These are phyloP conservation scores for Leucogyrophana mollusca DNA, from an alignment of 768 basidiomycete genomes.

Conservation along the genomic window DNA sequence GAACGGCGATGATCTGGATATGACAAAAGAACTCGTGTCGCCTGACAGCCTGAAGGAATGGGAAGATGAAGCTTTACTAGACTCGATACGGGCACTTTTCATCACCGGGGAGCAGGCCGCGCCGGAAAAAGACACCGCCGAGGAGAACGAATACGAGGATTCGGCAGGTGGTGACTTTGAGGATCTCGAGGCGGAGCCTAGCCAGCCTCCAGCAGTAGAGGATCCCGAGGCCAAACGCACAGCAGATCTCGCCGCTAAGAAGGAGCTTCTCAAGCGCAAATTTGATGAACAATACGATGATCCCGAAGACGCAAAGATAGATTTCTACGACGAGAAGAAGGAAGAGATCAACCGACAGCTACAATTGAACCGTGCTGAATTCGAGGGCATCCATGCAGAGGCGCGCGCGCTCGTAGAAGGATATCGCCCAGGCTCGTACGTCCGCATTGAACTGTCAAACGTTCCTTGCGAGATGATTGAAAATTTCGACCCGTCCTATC, in stretches of 20 bases:
- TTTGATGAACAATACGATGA: conserved; percentile 98
- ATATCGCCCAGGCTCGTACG: conserved; percentile 85
- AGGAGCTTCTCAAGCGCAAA: conserved; percentile 88
- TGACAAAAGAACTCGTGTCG: conserved; percentile 60
- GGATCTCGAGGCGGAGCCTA: conserved; percentile 34
- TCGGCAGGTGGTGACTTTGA: conserved; percentile 41
- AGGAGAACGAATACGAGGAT: conserved; percentile 40
- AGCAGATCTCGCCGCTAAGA: conserved; percentile 74
- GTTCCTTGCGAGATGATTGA: conserved; percentile 93
- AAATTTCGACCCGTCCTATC: conserved; percentile 89
- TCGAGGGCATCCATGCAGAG: conserved; percentile 73
- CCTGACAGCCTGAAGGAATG: conserved; percentile 62
- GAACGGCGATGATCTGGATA: conserved; percentile 61
- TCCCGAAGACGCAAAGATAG: conserved; percentile 70
- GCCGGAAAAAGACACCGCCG: conserved; percentile 34
- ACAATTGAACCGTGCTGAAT: conserved; percentile 81
- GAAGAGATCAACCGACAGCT: conserved; percentile 87
- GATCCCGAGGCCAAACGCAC: conserved; percentile 37
- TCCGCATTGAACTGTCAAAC: conserved; percentile 82
- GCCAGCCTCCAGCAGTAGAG: conserved; percentile 1
- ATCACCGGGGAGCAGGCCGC: conserved; percentile 67
- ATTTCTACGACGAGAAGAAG: conserved; percentile 92
- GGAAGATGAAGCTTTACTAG: conserved; percentile 83
- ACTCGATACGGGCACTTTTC: conserved; percentile 84
- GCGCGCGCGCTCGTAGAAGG: conserved; percentile 86